Evolutionary conservation across 2,329 filamentous ascomycete species (phyloP), one percentile per base, ranked within the genome.

Genomic region (Fusarium beomiforme): DNA sequence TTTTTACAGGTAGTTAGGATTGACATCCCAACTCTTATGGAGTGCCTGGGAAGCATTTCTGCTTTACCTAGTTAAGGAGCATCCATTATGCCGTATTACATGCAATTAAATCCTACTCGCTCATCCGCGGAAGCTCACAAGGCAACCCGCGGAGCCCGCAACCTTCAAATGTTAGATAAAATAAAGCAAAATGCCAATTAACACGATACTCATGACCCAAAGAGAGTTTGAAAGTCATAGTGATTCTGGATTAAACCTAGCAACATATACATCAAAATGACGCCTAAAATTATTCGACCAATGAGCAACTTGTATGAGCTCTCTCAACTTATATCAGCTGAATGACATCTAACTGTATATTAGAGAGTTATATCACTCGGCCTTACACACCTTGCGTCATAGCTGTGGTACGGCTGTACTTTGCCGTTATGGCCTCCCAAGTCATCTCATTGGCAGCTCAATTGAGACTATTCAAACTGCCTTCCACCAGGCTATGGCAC

Each of bases 281-380:
- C 56, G 51, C 53, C 50, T 11, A 68, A 34, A 34, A 36, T 65
- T 21, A 61, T 73, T 49, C 70, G 70, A 47, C 70, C 70, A 64
- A 70, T 72, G 70, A 71, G 70, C 58, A 61, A 73, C 24, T 23
- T 68, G 70, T 72, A 72, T 16, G n/a, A 8, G n/a, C 29, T 33
- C 37, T 23, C 17, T 47, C 53, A 57, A 66, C 47, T 41, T 36
- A 29, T 26, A 26, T 26, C 33, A 67, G 21, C 31, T 36, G 33
- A 54, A 33, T 37, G 31, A 49, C 24, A 8, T 13, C 55, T 58
- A 26, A 70, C 44, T 29, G n/a, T 24, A 42, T 33, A 43, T 10
- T n/a, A 72, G 70, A 36, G 70, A 72, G 34, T 9, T 67, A 8
- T 73, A 68, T 42, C 70, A 72, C 46, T 67, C 70, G 10, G 70